These are phyloP conservation scores for Rhodofomes roseus DNA, from an alignment of 1,284 basidiomycete species.

Conservation along the genomic window DNA sequence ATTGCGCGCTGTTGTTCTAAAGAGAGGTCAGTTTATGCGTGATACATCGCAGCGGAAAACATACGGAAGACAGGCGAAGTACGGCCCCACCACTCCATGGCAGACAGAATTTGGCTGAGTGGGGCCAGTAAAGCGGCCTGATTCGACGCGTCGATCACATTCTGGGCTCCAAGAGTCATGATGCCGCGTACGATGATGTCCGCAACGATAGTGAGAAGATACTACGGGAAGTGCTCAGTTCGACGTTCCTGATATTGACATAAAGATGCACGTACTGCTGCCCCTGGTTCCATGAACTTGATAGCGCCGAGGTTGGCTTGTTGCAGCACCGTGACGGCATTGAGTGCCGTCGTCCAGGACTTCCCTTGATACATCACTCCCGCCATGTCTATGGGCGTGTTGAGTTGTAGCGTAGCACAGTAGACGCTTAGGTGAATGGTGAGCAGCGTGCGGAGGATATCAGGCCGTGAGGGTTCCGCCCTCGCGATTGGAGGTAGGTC, in stretches of 20 bases:
- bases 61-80: conserved; percentile 10
- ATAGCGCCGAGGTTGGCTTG: conserved; percentile 13
- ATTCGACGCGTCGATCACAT: conserved; percentile 10
- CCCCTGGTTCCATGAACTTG: conserved; percentile 26
- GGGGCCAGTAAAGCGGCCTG: conserved; percentile 9
- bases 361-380: conserved; percentile 21
- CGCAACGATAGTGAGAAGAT: conserved; percentile 17
- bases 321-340: conserved; percentile 22
- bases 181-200: conserved; percentile 15
- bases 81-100: conserved; percentile 13
- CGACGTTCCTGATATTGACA: background rate
- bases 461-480: conserved; percentile 11
- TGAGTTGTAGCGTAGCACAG: conserved; percentile 34
- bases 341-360: conserved; percentile 23
- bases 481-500: conserved; percentile 21
- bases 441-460: conserved; percentile 24
- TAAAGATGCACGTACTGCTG: conserved; percentile 22
- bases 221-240: conserved; percentile 10
- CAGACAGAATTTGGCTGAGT: conserved; percentile 14
- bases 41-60: conserved; percentile 1
- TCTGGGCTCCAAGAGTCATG: background rate
- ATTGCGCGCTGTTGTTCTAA: conserved; percentile 3
- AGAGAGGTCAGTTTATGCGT: background rate
- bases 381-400: conserved; percentile 27
- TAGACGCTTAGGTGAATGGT: conserved; percentile 32